Evolutionary conservation across 768 basidiomycete species (phyloP).

Genomic region (Tubosaeta sp.): DNA sequence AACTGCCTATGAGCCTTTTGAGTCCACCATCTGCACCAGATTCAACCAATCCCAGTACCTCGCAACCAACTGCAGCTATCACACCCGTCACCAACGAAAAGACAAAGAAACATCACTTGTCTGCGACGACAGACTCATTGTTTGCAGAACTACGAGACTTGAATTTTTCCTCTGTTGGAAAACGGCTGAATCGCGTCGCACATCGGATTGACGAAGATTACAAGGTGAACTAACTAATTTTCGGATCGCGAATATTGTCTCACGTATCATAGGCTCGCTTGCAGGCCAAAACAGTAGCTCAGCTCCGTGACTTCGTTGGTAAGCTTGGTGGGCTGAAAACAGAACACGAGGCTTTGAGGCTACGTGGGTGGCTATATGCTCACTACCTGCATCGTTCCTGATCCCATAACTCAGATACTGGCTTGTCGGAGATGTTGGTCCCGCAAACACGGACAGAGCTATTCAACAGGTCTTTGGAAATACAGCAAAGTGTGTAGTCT

Average conservation of each 20-base stretch:
- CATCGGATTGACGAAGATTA: constrained; percentile 88
- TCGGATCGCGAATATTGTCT: constrained; percentile 1
- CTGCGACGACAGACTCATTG: constrained; percentile 73
- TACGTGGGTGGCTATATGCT: constrained; percentile 57
- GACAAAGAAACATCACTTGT: constrained; percentile 86
- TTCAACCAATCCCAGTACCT: constrained; percentile 35
- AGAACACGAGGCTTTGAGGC: constrained; percentile 82
- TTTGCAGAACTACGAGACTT: constrained; percentile 82
- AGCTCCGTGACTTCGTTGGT: constrained; percentile 93
- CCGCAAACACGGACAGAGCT: constrained; percentile 79
- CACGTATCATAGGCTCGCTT: constrained; percentile 57
- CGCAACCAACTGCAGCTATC: constrained; percentile 41
- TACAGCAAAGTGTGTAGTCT: constrained; percentile 79
- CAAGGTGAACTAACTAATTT: constrained; percentile 48
- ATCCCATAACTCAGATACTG: constrained; percentile 62
- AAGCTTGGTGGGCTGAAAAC: constrained; percentile 88
- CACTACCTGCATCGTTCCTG: constrained; percentile 1
- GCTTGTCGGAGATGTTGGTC: constrained; percentile 87
- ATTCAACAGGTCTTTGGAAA: constrained; percentile 90
- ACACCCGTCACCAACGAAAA: constrained; percentile 65
- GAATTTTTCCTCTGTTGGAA: constrained; percentile 89
- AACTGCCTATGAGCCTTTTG: constrained; percentile 70
- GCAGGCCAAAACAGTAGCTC: constrained; percentile 85
- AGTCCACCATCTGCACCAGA: constrained; percentile 49
- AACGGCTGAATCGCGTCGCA: constrained; percentile 75